Evolutionary conservation across 345 rosid genomes (phyloP), one percentile per base, ranked within the genome.

Genomic region (Draba incana): DNA sequence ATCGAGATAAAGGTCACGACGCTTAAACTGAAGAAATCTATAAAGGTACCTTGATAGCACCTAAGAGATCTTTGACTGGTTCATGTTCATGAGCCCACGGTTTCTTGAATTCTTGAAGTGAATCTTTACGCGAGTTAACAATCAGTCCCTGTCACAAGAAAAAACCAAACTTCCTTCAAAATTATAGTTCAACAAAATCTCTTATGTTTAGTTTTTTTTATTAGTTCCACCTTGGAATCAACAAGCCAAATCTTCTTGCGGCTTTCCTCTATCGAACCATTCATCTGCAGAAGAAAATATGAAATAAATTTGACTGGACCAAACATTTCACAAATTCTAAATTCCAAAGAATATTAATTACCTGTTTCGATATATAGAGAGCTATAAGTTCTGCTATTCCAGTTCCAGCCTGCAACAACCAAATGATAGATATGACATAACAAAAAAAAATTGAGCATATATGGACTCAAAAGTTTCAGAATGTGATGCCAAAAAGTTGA

Each of bases 1-100:
- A 68, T 3, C 6, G 39, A 62, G 62, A 66, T 28, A 27, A 64
- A 6, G 25, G 16, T 50, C 6, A 42, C 14, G 6, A 45, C 0
- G 11, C 52, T 46, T 56, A 10, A 8, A 1, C 67, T 10, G 48
- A 50, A 66, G 30, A 35, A 23, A 59, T 70, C 69, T 56, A 20
- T 20, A 20, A 20, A 20, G 47, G 8, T 44, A 93, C 98, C 91
- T 91, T 85, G 74, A 89, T 90, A 72, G 97, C 89, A 64, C 79
- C 85, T 64, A 89, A 75, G 47, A 94, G 89, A 56, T 77, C 83
- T 66, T 79, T 76, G 66, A 91, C 83, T 37, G 98, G 89, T 57
- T 89, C 88, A 67, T 86, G 93, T 47, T 86, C 93, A 71, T 91
- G 99, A 81, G 98, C 98, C 99, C 99, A 94, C 11, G 97, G 98